These are phyloP conservation scores for Ormosia emarginata DNA, from an alignment of 306 rosid species.

Conservation along the genomic window DNA sequence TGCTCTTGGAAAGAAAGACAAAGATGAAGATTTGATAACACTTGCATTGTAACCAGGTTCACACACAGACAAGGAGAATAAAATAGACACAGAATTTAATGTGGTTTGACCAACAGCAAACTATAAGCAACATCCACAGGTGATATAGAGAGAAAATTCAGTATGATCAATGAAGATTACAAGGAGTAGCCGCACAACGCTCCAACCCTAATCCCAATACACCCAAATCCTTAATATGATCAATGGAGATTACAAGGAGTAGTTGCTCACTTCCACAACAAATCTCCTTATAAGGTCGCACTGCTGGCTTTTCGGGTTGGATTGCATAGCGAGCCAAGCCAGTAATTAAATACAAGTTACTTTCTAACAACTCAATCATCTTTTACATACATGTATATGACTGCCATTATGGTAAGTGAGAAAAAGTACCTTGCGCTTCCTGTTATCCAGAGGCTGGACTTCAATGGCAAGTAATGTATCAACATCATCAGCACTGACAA, in stretches of 20 bases:
- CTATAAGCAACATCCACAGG: not conserved
- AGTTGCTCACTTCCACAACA: not conserved
- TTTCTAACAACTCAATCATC: not conserved
- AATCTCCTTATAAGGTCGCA: not conserved
- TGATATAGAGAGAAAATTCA: not conserved
- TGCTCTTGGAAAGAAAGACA: not conserved
- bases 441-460: conserved; percentile 91
- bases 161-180: not conserved
- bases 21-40: not conserved
- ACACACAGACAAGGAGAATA: conserved; percentile 8
- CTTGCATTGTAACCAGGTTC: not conserved
- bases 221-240: conserved; percentile 4
- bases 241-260: not conserved
- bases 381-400: conserved; percentile 2
- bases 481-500: conserved; percentile 86
- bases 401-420: not conserved
- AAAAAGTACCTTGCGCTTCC: conserved; percentile 81
- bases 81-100: not conserved
- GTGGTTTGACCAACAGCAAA: not conserved
- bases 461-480: conserved; percentile 85
- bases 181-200: not conserved
- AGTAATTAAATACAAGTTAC: not conserved
- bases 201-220: not conserved
- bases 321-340: not conserved
- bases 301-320: not conserved